These are phyloP conservation scores for Tuber microsphaerosporum DNA, from an alignment of 495 filamentous ascomycete genomes.

Conservation along the genomic window DNA sequence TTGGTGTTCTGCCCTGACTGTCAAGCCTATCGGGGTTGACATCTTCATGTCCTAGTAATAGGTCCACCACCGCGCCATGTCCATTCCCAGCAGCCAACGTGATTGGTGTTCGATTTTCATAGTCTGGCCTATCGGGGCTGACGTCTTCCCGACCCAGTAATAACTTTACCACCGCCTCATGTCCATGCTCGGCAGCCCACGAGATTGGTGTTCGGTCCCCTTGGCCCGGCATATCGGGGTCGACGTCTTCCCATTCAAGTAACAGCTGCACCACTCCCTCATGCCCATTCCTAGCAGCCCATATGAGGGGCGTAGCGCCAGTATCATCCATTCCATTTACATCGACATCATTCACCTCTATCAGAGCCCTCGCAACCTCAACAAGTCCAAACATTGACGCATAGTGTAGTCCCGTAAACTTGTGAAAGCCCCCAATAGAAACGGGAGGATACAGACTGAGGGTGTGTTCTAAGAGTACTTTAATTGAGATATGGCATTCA, in stretches of 20 bases:
- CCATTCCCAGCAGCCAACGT: not conserved
- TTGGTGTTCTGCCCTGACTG: not conserved
- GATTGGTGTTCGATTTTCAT: not conserved
- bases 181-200: not conserved
- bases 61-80: not conserved
- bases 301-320: not conserved
- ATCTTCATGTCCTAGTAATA: not conserved
- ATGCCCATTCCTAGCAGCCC: not conserved
- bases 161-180: not conserved
- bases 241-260: not conserved
- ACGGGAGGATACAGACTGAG: no score
- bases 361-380: not conserved
- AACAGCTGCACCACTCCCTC: not conserved
- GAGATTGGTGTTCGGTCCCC: not conserved
- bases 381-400: not conserved
- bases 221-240: not conserved
- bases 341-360: not conserved
- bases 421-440: not conserved
- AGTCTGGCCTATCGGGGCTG: not conserved
- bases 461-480: not conserved
- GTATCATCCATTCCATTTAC: not conserved
- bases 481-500: not conserved
- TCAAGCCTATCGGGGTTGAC: not conserved
- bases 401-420: not conserved
- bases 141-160: not conserved